A percentile compares a stretch with the other conserved stretches of the same genome.
Conservation (phyloP, 441 rosid genomes). For the Brassica hybrid region DNA sequence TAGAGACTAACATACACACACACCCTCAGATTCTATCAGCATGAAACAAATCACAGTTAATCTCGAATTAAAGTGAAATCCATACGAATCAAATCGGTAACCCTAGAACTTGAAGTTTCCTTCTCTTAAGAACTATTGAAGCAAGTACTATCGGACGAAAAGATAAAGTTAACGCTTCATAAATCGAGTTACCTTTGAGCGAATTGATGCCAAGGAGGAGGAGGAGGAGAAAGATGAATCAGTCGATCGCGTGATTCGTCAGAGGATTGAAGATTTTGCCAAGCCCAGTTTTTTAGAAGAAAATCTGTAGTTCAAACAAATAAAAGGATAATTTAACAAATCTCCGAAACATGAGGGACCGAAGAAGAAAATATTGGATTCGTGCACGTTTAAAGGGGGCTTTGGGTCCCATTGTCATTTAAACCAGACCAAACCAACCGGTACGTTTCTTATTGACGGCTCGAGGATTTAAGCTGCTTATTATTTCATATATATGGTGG, state of each 20-base stretch:
- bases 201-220: not conserved
- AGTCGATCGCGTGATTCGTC: conserved; percentile 7
- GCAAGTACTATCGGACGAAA: not conserved
- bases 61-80: not conserved
- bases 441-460: not conserved
- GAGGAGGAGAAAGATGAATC: not conserved
- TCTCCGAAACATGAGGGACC: not conserved
- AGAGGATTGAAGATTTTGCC: conserved; percentile 3
- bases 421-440: conserved; percentile 5
- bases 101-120: not conserved
- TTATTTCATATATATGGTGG: not conserved
- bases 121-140: not conserved
- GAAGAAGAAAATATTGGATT: not conserved
- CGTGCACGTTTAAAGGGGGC: not conserved
- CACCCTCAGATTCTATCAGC: not conserved
- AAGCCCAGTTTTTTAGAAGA: not conserved
- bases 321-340: not conserved
- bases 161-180: not conserved
- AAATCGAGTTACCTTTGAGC: conserved; percentile 8
- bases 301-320: not conserved
- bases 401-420: not conserved
- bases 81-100: conserved; percentile 3
- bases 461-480: not conserved
- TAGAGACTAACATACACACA: not conserved
- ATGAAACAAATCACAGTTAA: not conserved